Conservation (phyloP, 306 rosid species). For the Datisca glomerata region DNA sequence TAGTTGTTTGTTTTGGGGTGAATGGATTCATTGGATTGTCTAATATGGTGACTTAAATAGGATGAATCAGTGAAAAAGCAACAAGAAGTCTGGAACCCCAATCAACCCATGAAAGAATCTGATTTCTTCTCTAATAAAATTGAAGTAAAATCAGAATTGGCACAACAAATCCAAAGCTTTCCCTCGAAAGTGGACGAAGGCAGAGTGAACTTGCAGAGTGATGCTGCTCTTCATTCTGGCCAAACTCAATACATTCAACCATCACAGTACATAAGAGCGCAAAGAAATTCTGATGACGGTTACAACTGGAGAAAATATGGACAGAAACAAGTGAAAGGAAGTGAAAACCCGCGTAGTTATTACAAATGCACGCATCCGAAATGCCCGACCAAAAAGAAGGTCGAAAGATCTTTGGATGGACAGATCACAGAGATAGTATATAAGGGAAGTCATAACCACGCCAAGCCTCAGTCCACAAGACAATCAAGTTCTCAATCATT, state of each 20-base stretch:
- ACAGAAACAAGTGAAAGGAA: conserved; percentile 81
- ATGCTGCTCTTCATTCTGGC: too few species aligned
- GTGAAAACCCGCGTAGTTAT: conserved; percentile 79
- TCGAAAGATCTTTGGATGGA: conserved; percentile 66
- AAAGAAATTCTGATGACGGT: conserved; percentile 55
- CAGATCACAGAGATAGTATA: conserved; percentile 78
- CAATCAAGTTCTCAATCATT: conserved; percentile 17
- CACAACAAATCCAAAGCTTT: neutral
- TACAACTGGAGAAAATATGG: conserved; percentile 87
- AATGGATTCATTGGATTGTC: too few species aligned
- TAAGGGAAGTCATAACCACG: conserved; percentile 71
- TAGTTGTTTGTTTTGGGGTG: too few species aligned
- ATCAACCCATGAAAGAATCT: conserved; percentile 6
- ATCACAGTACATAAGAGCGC: conserved; percentile 36
- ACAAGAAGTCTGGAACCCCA: conserved; percentile 41
- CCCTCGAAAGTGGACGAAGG: neutral
- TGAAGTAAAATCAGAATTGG: conserved; percentile 34
- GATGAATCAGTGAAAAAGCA: conserved; percentile 27
- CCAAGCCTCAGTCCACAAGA: conserved; percentile 61
- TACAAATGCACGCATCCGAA: conserved; percentile 57
- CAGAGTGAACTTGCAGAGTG: conserved; percentile 1
- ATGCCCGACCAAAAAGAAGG: conserved; percentile 74
- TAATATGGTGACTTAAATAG: conserved; percentile 21
- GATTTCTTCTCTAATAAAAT: conserved; percentile 25
- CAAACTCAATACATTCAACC: conserved; percentile 12